These are phyloP conservation scores for Zygosaccharomyces pseudobailii DNA, from an alignment of 1,139 yeast genomes.

Conservation along the genomic window DNA sequence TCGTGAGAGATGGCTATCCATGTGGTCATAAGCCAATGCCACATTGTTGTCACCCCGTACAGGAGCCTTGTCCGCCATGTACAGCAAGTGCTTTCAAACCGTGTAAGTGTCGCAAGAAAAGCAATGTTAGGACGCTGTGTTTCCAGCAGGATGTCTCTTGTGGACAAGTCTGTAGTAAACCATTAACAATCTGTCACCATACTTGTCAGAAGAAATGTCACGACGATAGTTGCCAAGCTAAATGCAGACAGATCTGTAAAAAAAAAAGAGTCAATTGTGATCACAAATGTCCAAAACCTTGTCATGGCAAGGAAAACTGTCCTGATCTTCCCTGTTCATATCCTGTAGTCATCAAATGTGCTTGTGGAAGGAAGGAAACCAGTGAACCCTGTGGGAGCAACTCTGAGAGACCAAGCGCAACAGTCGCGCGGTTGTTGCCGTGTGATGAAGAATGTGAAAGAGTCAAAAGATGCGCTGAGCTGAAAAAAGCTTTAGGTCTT, in stretches of 20 bases:
- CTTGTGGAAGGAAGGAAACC: conserved; percentile 54
- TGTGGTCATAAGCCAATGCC: conserved; percentile 78
- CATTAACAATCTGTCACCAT: conserved; percentile 61
- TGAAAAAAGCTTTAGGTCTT: conserved; percentile 58
- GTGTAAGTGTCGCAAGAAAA: conserved; percentile 68
- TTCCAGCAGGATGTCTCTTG: conserved; percentile 69
- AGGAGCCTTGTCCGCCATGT: conserved; percentile 69
- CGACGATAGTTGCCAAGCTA: conserved; percentile 36
- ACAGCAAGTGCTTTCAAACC: conserved; percentile 56
- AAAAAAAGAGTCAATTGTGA: conserved; percentile 50
- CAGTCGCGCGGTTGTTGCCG: conserved; percentile 35
- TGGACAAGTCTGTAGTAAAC: conserved; percentile 57
- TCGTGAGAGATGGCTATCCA: conserved; percentile 35
- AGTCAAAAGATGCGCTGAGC: conserved; percentile 52
- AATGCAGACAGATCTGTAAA: conserved; percentile 56
- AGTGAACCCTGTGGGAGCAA: conserved; percentile 53
- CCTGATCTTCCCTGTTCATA: conserved; percentile 50
- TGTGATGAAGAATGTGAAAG: conserved; percentile 73
- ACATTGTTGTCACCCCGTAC: conserved; percentile 72
- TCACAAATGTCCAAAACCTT: conserved; percentile 55
- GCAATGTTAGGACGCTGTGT: conserved; percentile 58
- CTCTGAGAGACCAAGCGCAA: conserved; percentile 23
- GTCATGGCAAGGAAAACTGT: conserved; percentile 62
- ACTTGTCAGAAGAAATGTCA: conserved; percentile 55
- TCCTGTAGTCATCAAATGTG: conserved; percentile 49